phyloP scores from a whole-genome alignment of 805 yeast species.

The Nakazawaea wyomingensis region DNA sequence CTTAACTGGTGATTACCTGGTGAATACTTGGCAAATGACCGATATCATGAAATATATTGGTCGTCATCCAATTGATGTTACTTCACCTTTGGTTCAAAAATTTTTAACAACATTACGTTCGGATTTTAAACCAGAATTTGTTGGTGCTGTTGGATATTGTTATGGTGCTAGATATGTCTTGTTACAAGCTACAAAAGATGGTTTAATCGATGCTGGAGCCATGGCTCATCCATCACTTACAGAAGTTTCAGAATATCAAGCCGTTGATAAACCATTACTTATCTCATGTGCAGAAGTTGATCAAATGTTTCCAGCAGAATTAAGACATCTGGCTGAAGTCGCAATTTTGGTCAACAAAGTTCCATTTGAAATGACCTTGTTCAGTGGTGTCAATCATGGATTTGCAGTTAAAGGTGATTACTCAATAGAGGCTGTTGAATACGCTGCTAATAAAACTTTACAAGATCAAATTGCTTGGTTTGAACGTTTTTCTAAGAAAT shows the following conservation, averaged over 20 bases:
- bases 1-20: constrained; percentile 48
- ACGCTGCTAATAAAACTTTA: constrained; percentile 66
- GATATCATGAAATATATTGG: not conserved
- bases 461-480: constrained; percentile 37
- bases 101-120: constrained; percentile 41
- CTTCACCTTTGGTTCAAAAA: constrained; percentile 41
- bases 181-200: constrained; percentile 39
- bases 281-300: constrained; percentile 78
- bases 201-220: constrained; percentile 51
- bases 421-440: constrained; percentile 42
- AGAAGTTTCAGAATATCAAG: constrained; percentile 55
- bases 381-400: constrained; percentile 68
- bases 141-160: constrained; percentile 73
- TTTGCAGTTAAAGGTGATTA: constrained; percentile 76
- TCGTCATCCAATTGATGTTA: too few species aligned
- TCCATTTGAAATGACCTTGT: constrained; percentile 56
- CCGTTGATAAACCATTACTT: constrained; percentile 51
- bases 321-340: constrained; percentile 57
- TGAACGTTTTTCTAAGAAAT: constrained; percentile 6
- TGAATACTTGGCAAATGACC: too few species aligned
- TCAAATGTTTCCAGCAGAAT: constrained; percentile 52
- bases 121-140: constrained; percentile 39
- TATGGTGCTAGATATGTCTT: constrained; percentile 74
- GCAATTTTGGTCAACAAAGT: constrained; percentile 49
- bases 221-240: constrained; percentile 83